Base-by-base conservation (phyloP, 106 monocot genomes). In the Dioscorea zingiberensis region DNA sequence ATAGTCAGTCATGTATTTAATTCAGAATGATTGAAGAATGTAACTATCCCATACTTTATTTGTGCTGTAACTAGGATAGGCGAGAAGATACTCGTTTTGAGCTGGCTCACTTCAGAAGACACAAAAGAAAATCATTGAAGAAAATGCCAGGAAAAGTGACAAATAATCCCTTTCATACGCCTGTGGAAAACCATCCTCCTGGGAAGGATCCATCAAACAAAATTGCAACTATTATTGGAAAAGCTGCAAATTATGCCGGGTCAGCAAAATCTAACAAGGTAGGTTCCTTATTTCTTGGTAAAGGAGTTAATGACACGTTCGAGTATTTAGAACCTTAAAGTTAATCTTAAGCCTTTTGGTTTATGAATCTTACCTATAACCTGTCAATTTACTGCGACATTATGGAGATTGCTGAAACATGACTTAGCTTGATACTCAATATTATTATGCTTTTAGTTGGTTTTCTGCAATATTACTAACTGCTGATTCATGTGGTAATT, bases 191-290 rank as follows among this genome's bases (percentile, higher is more conserved):
- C 49, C 81, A 80, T 68, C 84, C 82, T 68, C 89, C 84, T 14
- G 98, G 98, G 19, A 98, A 89, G 68, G 86, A 98, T 71, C 67
- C 84, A 56, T 82, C 89, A 9, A 92, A 84, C 73, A 98, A 87
- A 69, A 84, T 93, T 47, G 70, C 98, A 22, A 82, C 45, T 51
- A 75, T 60, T 25, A 86, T 98, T 66, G 93, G 74, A 22, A 98
- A 93, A 82, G 98, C 93, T 73, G 89, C 98, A 76, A 82, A 77
- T 77, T 86, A 80, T 76, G 98, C 98, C 59, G 71, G 80, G 48
- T 85, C 90, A 55, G 72, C 80, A 67, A 88, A 82, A 74, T 45
- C 76, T 66, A 93, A 82, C 51, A 92, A 93, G 98, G 98, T 91
- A 63, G 18, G 1, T 27, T 60, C 19, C 10, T 38, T 6, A 38